A percentile compares a stretch with the other conserved stretches of the same genome.
Conservation (phyloP, 345 rosid species). For the Eucalyptus caleyi region DNA sequence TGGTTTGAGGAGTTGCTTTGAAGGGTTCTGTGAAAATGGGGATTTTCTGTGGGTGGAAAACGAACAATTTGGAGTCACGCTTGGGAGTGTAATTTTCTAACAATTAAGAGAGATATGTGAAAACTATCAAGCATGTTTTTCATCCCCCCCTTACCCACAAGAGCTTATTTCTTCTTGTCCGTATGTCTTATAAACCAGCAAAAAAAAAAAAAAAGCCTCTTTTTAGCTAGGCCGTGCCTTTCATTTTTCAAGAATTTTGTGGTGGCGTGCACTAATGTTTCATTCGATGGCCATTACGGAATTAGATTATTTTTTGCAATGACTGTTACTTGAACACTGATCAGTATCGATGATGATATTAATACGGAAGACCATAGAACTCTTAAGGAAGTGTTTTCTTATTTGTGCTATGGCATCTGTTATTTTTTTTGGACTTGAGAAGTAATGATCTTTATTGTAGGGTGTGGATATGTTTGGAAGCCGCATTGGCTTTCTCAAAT, state of each 20-base stretch:
- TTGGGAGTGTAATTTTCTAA: background rate
- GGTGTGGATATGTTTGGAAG: constrained; percentile 92
- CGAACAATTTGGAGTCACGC: background rate
- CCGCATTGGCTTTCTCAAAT: constrained; percentile 75
- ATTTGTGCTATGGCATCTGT: background rate
- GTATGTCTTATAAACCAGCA: background rate
- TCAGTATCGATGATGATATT: background rate
- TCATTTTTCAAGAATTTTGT: background rate
- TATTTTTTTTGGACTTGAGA: background rate
- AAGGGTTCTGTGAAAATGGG: background rate
- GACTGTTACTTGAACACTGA: background rate
- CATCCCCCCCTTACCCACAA: background rate
- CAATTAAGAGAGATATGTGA: background rate
- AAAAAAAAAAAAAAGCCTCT: background rate
- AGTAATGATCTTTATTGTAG: constrained; percentile 11
- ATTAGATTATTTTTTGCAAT: background rate
- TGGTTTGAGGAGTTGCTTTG: background rate
- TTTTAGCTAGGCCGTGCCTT: background rate
- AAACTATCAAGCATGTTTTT: background rate
- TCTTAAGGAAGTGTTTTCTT: background rate
- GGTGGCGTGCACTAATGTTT: background rate
- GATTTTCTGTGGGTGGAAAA: background rate
- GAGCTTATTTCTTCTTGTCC: background rate
- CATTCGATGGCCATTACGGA: background rate
- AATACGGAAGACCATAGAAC: background rate